These are phyloP conservation scores for Tetrahymena borealis DNA, from an alignment of 73 alveolate genomes.

Conservation along the genomic window DNA sequence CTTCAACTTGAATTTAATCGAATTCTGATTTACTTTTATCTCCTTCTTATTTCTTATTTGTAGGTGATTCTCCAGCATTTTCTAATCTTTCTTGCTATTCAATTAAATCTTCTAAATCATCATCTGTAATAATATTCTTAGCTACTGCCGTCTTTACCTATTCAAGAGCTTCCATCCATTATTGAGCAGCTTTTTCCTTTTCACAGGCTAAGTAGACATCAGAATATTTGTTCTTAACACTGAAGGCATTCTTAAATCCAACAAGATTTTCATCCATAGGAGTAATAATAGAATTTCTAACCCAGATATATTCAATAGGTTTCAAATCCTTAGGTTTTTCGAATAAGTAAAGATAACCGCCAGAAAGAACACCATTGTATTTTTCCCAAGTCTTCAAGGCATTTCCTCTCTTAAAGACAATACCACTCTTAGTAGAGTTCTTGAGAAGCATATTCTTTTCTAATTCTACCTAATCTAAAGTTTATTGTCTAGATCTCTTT, in stretches of 20 bases:
- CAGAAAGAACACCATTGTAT: slow-evolving; percentile 38
- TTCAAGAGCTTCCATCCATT: slow-evolving; percentile 38
- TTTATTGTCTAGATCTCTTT: neutral
- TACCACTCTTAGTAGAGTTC: slow-evolving; percentile 10
- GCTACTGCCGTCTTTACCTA: slow-evolving; percentile 4
- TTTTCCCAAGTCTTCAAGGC: slow-evolving; percentile 10
- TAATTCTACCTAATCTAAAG: slow-evolving; percentile 15
- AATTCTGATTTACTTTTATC: neutral
- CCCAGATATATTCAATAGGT: slow-evolving; percentile 17
- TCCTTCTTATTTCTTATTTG: neutral
- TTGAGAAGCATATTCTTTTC: slow-evolving; percentile 14
- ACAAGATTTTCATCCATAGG: neutral
- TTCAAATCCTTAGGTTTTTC: slow-evolving; percentile 31
- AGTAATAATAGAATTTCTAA: slow-evolving; percentile 20
- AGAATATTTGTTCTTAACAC: slow-evolving; percentile 22
- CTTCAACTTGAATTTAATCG: neutral
- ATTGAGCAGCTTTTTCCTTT: slow-evolving; percentile 6
- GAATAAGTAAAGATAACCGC: slow-evolving; percentile 34
- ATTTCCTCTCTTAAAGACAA: slow-evolving; percentile 20
- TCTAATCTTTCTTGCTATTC: neutral
- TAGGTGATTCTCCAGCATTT: neutral
- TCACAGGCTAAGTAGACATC: slow-evolving; percentile 20
- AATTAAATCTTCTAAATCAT: neutral
- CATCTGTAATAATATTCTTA: neutral
- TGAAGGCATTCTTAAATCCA: slow-evolving; percentile 30